Base-by-base conservation (phyloP, 202 grass and related monocot species). In the Zoysia matrella region DNA sequence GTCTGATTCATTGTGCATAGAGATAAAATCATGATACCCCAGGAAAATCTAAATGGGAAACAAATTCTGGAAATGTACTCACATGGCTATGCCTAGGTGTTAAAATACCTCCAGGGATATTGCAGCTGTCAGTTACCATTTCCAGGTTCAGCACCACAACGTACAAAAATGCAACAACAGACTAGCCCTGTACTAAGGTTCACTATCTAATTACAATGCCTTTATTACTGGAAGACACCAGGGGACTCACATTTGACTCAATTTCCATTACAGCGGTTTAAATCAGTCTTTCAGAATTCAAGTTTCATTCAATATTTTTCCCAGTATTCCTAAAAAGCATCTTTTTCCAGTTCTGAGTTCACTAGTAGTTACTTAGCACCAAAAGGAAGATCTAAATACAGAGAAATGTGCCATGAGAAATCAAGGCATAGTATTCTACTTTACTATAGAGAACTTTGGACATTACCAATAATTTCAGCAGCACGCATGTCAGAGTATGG, bases 401-500 rank as follows among this genome's bases (percentile, higher is more conserved):
- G 57, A 56, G 42, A 11, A 78, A 58, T 12, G 58, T 36, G 16
- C 13, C 47, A 62, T 82, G 11, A 50, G 51, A 72, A 68, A 72
- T 41, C 13, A 82, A 89, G 60, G 50, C 65, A 84, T 30, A 54
- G 30, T 74, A 16, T 6, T 55, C 68, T 30, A 54, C 18, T 74
- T 14, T 74, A 14, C 18, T 69, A 53, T 45, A 62, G 3, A 64
- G 72, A 88, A 16, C 50, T 47, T 81, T 52, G 50, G 62, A 64
- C 7, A 39, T 43, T 97, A 98, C 95, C 95, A 88, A 94, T 98
- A 83, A 98, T 93, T 50, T 89, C 84, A 91, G 88, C 88, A 78
- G 84, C 77, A 36, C 90, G 92, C 95, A 94, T 98, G 71, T 93
- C 92, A 84, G 95, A 94, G 65, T 98, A 98, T 8, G 95, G 95